Conservation (phyloP, 2,329 filamentous ascomycete genomes). For the Colletotrichum melonis region DNA sequence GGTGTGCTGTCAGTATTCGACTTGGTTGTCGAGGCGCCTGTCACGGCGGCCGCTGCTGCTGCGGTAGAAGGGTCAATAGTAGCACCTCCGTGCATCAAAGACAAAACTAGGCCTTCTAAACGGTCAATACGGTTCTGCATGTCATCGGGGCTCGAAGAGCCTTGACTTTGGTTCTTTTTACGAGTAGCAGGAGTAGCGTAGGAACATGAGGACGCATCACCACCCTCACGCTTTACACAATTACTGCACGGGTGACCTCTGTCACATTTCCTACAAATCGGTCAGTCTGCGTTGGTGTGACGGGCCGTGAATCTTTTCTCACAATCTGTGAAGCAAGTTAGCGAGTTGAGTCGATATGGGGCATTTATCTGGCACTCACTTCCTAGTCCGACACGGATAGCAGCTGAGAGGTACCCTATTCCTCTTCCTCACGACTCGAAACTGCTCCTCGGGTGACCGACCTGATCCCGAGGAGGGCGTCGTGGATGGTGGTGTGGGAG, state of each 20-base stretch:
- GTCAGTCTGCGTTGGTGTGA: conserved; percentile 13
- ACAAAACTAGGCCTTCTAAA: conserved; percentile 90
- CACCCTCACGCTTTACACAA: conserved; percentile 89
- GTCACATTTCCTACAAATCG: conserved; percentile 84
- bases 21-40: conserved; percentile 38
- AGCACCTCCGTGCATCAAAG: conserved; percentile 89
- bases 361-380: conserved; percentile 64
- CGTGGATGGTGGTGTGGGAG: conserved; percentile 81
- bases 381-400: conserved; percentile 89
- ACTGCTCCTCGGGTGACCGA: conserved; percentile 87
- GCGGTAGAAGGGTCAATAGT: conserved; percentile 57
- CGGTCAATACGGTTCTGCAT: conserved; percentile 99
- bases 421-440: conserved; percentile 88
- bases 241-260: conserved; percentile 92
- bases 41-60: conserved; percentile 42
- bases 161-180: conserved; percentile 79
- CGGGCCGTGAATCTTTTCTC: conserved; percentile 36
- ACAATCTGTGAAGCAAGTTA: conserved; percentile 49
- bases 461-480: conserved; percentile 76
- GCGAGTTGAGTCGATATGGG: conserved; percentile 19
- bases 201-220: conserved; percentile 82
- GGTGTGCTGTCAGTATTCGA: conserved; percentile 56
- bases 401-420: conserved; percentile 94
- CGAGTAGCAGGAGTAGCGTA: conserved; percentile 79
- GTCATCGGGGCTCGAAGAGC: conserved; percentile 79